These are phyloP conservation scores for Solanum piurae DNA, from an alignment of 257 asterid genomes.

Conservation along the genomic window DNA sequence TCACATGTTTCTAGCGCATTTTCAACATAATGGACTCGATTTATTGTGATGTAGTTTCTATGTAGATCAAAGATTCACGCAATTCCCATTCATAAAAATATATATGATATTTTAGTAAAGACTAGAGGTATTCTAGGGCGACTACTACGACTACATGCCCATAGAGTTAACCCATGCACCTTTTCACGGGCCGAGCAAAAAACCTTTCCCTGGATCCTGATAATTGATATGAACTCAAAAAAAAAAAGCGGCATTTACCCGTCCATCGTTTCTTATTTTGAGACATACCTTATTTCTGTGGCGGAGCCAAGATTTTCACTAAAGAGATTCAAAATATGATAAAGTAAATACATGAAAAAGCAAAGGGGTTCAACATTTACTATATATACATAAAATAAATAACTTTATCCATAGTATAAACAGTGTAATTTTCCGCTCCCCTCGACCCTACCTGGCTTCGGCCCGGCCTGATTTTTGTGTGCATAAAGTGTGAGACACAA, in stretches of 20 bases:
- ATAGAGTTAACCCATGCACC: not conserved
- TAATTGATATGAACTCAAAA: not conserved
- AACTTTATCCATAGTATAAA: not conserved
- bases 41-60: too few relatives aligned
- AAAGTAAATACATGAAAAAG: not conserved
- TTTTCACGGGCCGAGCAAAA: not conserved
- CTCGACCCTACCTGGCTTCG: not conserved
- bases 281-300: not conserved
- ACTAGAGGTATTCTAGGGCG: not conserved
- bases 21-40: too few relatives aligned
- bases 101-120: too few relatives aligned
- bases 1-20: too few relatives aligned
- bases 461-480: not conserved
- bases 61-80: too few relatives aligned
- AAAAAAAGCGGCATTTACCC: too few relatives aligned
- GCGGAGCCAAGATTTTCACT: not conserved
- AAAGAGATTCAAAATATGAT: not conserved
- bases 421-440: not conserved
- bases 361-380: not conserved
- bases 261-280: too few relatives aligned
- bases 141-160: too few relatives aligned
- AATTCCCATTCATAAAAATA: too few relatives aligned
- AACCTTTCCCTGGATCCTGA: too few relatives aligned
- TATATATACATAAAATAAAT: not conserved
- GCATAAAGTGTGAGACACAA: not conserved